Evolutionary conservation across 2,329 filamentous ascomycete species (phyloP).

Genomic region (Exophiala calicioides): DNA sequence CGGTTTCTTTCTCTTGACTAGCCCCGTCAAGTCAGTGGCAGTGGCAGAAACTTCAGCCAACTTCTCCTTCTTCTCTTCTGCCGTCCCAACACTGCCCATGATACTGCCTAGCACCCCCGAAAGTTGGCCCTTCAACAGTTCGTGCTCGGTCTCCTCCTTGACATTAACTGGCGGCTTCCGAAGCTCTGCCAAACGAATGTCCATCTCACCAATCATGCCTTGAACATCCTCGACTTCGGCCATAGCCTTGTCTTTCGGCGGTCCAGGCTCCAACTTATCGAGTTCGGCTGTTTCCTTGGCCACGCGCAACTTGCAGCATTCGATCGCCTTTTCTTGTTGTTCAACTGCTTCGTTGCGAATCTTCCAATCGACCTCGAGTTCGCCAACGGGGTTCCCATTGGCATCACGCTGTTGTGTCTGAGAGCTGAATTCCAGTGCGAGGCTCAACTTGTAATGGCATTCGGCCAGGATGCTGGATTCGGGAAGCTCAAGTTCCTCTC

Average conservation of each 20-base stretch:
- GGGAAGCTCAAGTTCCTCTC: slow-evolving; percentile 73
- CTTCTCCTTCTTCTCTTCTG: slow-evolving; percentile 53
- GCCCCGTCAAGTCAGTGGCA: slow-evolving; percentile 60
- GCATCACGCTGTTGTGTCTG: slow-evolving; percentile 56
- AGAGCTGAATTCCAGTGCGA: slow-evolving; percentile 91
- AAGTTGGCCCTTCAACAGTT: slow-evolving; percentile 41
- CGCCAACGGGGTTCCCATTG: slow-evolving; percentile 45
- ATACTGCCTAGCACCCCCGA: slow-evolving; percentile 61
- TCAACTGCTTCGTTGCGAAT: slow-evolving; percentile 59
- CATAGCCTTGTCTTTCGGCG: slow-evolving; percentile 42
- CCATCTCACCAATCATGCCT: slow-evolving; percentile 63
- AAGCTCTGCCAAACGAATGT: slow-evolving; percentile 60
- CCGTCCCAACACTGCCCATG: slow-evolving; percentile 51
- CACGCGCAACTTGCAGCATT: slow-evolving; percentile 58
- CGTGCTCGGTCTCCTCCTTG: slow-evolving; percentile 38
- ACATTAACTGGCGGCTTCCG: slow-evolving; percentile 55
- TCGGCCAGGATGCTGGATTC: slow-evolving; percentile 88
- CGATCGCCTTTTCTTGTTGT: slow-evolving; percentile 63
- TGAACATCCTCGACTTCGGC: slow-evolving; percentile 59
- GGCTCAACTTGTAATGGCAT: slow-evolving; percentile 92
- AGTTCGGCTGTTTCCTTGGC: slow-evolving; percentile 54
- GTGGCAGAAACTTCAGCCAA: slow-evolving; percentile 56
- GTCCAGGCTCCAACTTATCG: slow-evolving; percentile 39
- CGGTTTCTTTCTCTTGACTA: slow-evolving; percentile 59
- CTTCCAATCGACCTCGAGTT: slow-evolving; percentile 52